Conservation (phyloP, 495 filamentous ascomycete species). For the Penicillium odoratum region DNA sequence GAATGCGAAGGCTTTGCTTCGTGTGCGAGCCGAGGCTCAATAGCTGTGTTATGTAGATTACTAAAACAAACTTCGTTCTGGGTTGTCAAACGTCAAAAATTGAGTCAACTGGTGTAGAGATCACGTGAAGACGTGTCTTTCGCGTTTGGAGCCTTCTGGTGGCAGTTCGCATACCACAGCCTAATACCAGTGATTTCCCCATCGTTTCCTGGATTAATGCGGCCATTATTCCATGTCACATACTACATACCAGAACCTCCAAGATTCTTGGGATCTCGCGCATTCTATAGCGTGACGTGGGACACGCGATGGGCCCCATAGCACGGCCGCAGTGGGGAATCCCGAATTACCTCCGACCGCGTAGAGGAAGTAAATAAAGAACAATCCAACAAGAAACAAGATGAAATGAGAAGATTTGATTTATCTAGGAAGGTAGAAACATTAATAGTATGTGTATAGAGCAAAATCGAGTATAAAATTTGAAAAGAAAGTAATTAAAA, state of each 20-base stretch:
- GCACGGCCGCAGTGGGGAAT: conserved; percentile 18
- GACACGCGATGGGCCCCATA: conserved; percentile 26
- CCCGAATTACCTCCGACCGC: conserved; percentile 22
- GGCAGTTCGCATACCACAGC: background rate
- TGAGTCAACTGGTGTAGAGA: background rate
- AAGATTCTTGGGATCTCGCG: conserved; percentile 18
- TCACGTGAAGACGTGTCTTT: conserved; percentile 22
- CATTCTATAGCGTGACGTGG: conserved; percentile 23
- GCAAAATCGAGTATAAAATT: no score
- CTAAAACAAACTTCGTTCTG: no score
- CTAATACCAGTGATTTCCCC: background rate
- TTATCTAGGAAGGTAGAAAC: no score
- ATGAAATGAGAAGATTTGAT: no score
- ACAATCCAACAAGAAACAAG: background rate
- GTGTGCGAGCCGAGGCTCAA: background rate
- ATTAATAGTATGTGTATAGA: no score
- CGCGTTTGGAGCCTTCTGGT: conserved; percentile 16
- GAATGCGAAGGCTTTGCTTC: conserved; percentile 57
- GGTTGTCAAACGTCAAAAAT: no score
- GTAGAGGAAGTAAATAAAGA: conserved; percentile 11
- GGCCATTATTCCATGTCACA: conserved; percentile 6
- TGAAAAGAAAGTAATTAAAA: background rate
- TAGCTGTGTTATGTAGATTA: background rate
- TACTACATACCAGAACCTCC: conserved; percentile 15
- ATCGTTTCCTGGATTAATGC: background rate